Evolutionary conservation across 2,329 filamentous ascomycete genomes (phyloP), one percentile per base, ranked within the genome.

Genomic region (Aspergillus sojae): DNA sequence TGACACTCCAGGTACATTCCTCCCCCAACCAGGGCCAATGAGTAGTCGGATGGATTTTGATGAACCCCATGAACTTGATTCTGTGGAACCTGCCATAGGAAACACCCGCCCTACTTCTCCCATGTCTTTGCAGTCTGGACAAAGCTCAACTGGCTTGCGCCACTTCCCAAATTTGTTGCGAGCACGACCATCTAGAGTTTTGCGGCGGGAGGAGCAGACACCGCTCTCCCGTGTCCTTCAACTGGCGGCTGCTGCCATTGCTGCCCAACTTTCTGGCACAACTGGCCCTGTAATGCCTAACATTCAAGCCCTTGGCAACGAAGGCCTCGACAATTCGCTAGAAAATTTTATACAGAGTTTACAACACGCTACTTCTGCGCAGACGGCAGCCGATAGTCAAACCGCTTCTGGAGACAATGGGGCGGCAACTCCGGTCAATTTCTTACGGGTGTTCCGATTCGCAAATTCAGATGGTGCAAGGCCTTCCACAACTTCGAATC

Each of bases 401-500:
- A 79, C 73, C 57, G 65, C 72, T 26, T 68, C 78, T 53, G 71
- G 62, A 30, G 68, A 74, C 32, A 80, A 81, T 30, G 80, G 80
- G 43, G 79, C 80, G 36, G 77, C 83, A 10, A 81, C 84, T 12
- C 86, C 88, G 4, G 80, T 90, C 63, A 90, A 90, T 72, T 90
- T 90, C 74, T 85, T 90, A 75, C 81, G 88, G 62, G 89, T 90
- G 76, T 91, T 91, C 74, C 81, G 88, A 54, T 90, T 91, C 75
- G 86, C 86, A 55, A 85, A 87, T 60, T 81, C 83, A 10, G 78
- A 80, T 30, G 68, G 73, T 57, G 65, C 74, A 21, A 61, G 71
- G n/a, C 67, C 67, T 36, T 52, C 73, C 5, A 68, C 66, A n/a
- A 58, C 65, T 5, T 36, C 70, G 53, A 67, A 64, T 48, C 71